These are phyloP conservation scores for Artomyces pyxidatus DNA, from an alignment of 768 basidiomycete species.

Conservation along the genomic window DNA sequence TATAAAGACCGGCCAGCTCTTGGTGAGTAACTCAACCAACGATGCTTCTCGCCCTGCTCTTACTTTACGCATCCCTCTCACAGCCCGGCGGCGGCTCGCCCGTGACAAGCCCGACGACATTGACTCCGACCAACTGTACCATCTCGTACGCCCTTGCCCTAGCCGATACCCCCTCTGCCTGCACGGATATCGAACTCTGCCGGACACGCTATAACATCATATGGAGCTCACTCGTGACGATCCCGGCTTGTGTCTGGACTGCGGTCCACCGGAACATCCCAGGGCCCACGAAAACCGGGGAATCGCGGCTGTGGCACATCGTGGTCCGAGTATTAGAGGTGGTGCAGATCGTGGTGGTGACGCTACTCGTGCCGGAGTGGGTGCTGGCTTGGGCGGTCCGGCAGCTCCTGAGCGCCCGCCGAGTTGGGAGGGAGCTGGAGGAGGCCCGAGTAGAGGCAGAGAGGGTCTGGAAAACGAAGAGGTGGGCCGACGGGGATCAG, in stretches of 20 bases:
- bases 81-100: too few relatives aligned
- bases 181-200: not conserved
- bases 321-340: not conserved
- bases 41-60: too few relatives aligned
- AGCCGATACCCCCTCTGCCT: not conserved
- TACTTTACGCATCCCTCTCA: too few relatives aligned
- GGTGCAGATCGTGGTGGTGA: not conserved
- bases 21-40: too few relatives aligned
- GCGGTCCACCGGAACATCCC: constrained; percentile 26
- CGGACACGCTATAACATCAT: constrained; percentile 15
- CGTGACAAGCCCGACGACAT: too few relatives aligned
- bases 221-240: constrained; percentile 21
- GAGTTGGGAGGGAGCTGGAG: not conserved
- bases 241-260: constrained; percentile 25
- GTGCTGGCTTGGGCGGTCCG: not conserved
- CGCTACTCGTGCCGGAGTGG: not conserved
- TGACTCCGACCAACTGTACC: too few relatives aligned
- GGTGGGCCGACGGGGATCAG: too few relatives aligned
- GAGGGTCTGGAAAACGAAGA: not conserved
- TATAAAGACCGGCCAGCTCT: too few relatives aligned
- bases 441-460: not conserved
- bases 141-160: too few relatives aligned
- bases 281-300: constrained; percentile 6
- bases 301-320: not conserved
- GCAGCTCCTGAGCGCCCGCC: not conserved